phyloP scores from a whole-genome alignment of 31 red algal genomes.

The Asparagopsis taxiformis region DNA sequence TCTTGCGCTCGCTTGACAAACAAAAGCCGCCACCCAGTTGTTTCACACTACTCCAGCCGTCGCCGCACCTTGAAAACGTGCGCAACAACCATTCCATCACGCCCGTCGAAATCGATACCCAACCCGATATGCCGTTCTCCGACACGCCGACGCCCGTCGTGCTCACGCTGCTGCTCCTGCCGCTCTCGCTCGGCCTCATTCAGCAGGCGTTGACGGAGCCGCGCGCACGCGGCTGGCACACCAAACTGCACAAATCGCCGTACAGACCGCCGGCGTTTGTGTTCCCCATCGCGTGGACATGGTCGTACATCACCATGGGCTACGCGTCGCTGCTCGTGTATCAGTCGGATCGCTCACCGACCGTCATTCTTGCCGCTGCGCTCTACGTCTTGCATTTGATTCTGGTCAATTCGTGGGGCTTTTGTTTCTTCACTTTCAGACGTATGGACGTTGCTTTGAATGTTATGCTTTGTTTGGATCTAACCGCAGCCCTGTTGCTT shows the following conservation, averaged over 20 bases:
- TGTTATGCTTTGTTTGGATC: conserved; percentile 11
- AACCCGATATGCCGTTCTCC: too few species aligned
- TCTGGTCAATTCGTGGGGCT: conserved; percentile 10
- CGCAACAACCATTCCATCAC: too few species aligned
- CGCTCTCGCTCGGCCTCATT: conserved; percentile 25
- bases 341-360: background rate
- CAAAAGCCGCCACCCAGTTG: too few species aligned
- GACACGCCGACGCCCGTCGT: background rate
- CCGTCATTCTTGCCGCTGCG: background rate
- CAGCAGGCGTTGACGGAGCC: conserved; percentile 9
- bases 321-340: conserved; percentile 31
- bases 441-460: conserved; percentile 9
- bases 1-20: too few species aligned
- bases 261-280: conserved; percentile 25
- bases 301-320: conserved; percentile 35
- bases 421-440: conserved; percentile 12
- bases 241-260: conserved; percentile 21
- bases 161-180: conserved; percentile 25
- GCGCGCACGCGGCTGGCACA: conserved; percentile 38
- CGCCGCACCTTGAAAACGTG: too few species aligned
- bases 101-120: too few species aligned
- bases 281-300: conserved; percentile 30
- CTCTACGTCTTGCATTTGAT: conserved; percentile 25
- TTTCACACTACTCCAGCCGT: too few species aligned
- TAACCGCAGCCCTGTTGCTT: background rate